Conservation (phyloP, 129 eudicot species). For the Kitagawia praeruptora region DNA sequence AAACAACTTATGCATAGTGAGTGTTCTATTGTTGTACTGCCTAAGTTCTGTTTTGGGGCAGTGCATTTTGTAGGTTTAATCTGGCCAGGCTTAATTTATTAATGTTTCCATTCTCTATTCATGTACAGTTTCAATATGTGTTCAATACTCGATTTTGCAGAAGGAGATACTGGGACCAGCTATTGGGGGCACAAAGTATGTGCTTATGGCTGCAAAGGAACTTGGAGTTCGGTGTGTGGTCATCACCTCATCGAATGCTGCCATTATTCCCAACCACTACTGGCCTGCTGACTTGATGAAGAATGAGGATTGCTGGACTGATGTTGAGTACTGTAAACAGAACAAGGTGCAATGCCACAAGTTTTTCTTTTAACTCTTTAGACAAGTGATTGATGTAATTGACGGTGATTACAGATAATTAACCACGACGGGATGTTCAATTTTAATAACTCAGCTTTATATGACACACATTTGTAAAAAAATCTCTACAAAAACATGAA, state of each 20-base stretch:
- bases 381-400: neutral
- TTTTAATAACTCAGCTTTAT: too few species aligned
- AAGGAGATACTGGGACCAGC: constrained; percentile 71
- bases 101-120: neutral
- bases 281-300: constrained; percentile 70
- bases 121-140: neutral
- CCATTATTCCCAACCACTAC: constrained; percentile 60
- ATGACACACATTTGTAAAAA: too few species aligned
- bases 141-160: constrained; percentile 20
- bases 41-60: too few species aligned
- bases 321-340: constrained; percentile 70
- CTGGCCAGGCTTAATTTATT: too few species aligned
- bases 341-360: constrained; percentile 36
- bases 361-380: neutral
- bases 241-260: constrained; percentile 72
- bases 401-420: neutral
- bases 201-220: constrained; percentile 79
- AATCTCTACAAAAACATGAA: neutral
- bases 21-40: too few species aligned
- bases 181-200: constrained; percentile 74
- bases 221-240: constrained; percentile 80
- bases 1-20: too few species aligned
- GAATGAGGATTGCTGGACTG: constrained; percentile 94
- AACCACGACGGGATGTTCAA: neutral
- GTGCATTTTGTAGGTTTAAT: neutral